phyloP scores from a whole-genome alignment of 305 asterid species.

The Andrographis paniculata region DNA sequence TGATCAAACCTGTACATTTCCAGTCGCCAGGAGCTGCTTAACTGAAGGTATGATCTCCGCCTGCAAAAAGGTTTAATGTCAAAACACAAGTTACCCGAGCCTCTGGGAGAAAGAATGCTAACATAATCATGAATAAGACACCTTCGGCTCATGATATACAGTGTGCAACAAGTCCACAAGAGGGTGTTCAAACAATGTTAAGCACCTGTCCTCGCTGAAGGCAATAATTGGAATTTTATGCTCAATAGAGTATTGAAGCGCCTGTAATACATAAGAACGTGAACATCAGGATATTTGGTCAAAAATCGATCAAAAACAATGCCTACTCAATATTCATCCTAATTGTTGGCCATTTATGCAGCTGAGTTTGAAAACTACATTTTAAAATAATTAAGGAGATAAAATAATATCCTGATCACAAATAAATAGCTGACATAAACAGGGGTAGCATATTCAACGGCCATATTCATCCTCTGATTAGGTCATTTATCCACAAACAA shows the following conservation, averaged over 20 bases:
- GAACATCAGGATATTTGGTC: too few species aligned
- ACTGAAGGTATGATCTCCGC: constrained; percentile 90
- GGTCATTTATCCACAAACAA: too few species aligned
- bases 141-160: constrained; percentile 90
- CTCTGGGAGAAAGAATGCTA: constrained; percentile 6
- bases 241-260: constrained; percentile 68
- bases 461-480: too few species aligned
- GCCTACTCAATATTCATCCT: neutral
- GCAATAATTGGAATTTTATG: constrained; percentile 81
- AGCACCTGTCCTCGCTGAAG: constrained; percentile 74
- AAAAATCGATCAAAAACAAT: neutral
- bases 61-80: constrained; percentile 37
- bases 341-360: neutral
- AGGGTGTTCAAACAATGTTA: constrained; percentile 86
- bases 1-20: constrained; percentile 68
- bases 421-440: too few species aligned
- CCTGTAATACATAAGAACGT: too few species aligned
- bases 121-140: constrained; percentile 20
- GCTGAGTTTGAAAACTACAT: neutral
- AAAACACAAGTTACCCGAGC: constrained; percentile 17
- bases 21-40: constrained; percentile 60
- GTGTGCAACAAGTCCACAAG: constrained; percentile 87
- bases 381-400: neutral
- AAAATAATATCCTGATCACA: neutral
- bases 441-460: too few species aligned